Conservation (phyloP, 257 asterid genomes). For the Nicotiana sylvestris region DNA sequence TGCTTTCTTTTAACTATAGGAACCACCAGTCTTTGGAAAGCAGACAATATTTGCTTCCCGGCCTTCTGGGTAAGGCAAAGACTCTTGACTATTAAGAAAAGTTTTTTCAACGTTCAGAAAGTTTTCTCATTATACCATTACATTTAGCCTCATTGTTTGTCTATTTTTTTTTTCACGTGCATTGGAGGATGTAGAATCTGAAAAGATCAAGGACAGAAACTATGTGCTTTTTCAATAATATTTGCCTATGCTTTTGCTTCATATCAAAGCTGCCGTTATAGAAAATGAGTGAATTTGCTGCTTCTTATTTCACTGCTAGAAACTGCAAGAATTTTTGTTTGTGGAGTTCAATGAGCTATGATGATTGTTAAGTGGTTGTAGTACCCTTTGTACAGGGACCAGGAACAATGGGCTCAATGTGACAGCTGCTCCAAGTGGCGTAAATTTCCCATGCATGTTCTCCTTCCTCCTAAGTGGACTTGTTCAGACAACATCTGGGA, state of each 20-base stretch:
- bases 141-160: neutral
- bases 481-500: constrained; percentile 74
- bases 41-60: constrained; percentile 60
- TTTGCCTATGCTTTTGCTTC: neutral
- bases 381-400: constrained; percentile 45
- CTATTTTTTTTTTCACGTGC: neutral
- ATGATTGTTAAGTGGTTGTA: neutral
- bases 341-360: too few relatives aligned
- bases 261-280: neutral
- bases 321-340: neutral
- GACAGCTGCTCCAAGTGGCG: constrained; percentile 87
- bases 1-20: constrained; percentile 35
- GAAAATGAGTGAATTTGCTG: neutral
- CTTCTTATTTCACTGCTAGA: neutral
- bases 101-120: neutral
- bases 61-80: constrained; percentile 61
- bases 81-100: neutral
- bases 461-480: constrained; percentile 70
- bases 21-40: constrained; percentile 90
- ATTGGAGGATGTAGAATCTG: neutral
- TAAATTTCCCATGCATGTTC: constrained; percentile 59
- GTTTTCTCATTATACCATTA: neutral
- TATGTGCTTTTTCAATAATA: neutral
- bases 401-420: constrained; percentile 79
- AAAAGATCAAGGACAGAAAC: neutral